Evolutionary conservation across 2,329 filamentous ascomycete genomes (phyloP).

Genomic region (Sporothrix pseudoabietina): DNA sequence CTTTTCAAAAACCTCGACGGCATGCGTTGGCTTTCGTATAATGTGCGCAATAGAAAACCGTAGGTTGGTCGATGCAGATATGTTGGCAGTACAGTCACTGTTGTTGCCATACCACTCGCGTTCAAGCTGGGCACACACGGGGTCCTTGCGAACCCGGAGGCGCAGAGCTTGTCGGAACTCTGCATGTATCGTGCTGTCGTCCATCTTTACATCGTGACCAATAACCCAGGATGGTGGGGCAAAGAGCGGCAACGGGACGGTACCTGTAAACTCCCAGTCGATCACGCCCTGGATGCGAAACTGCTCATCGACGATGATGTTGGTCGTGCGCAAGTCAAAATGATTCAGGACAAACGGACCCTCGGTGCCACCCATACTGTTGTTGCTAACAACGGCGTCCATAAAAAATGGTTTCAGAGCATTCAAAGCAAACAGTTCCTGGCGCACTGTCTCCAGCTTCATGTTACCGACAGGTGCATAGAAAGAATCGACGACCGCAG

Average conservation of each 20-base stretch:
- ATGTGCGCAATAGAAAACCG: constrained; percentile 21
- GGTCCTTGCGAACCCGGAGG: neutral
- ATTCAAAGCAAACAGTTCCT: constrained; percentile 33
- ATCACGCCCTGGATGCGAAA: constrained; percentile 37
- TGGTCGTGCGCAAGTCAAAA: constrained; percentile 35
- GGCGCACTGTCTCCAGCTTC: constrained; percentile 31
- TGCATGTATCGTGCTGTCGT: neutral
- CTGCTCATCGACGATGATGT: constrained; percentile 38
- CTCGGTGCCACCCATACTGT: neutral
- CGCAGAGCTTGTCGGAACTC: constrained; percentile 16
- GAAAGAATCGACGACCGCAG: constrained; percentile 27
- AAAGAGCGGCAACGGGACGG: constrained; percentile 31
- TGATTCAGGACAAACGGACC: constrained; percentile 37
- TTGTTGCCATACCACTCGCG: constrained; percentile 23
- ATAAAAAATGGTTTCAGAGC: constrained; percentile 29
- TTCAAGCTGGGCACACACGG: neutral
- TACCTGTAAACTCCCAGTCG: constrained; percentile 39
- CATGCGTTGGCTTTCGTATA: constrained; percentile 18
- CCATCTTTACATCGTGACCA: constrained; percentile 20
- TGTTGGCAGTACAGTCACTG: neutral
- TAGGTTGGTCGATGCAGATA: neutral
- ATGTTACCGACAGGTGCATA: constrained; percentile 25
- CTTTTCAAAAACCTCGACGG: constrained; percentile 20
- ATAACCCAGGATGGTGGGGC: constrained; percentile 34
- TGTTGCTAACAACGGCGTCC: neutral